phyloP scores from a whole-genome alignment of 2,329 filamentous ascomycete species.

The Stagonosporopsis cucurbitacearum region DNA sequence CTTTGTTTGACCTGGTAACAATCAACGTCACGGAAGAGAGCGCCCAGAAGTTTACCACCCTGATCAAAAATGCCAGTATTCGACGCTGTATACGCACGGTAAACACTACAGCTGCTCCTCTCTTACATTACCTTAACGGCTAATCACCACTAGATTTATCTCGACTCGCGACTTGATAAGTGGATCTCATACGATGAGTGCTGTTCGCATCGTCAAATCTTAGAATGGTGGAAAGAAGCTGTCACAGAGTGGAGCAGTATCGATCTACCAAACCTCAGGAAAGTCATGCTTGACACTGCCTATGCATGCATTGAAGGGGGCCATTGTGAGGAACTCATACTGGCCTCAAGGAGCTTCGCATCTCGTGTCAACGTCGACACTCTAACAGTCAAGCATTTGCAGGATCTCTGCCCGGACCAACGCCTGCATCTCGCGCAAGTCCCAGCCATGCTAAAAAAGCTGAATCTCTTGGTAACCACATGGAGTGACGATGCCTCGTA shows the following conservation, averaged over 20 bases:
- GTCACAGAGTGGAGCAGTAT: not conserved
- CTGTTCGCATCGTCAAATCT: not conserved
- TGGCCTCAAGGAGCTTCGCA: not conserved
- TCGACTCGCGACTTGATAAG: not conserved
- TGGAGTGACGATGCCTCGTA: slow-evolving; percentile 17
- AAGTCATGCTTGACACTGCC: not conserved
- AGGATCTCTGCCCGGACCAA: not conserved
- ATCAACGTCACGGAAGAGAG: not conserved
- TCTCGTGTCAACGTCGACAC: not conserved
- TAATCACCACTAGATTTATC: not conserved
- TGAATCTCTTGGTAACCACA: slow-evolving; percentile 7
- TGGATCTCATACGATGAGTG: not conserved
- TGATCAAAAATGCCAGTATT: not conserved
- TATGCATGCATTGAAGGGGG: not conserved
- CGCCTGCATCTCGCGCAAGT: not conserved
- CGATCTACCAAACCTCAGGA: slow-evolving; percentile 2
- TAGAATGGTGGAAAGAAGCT: slow-evolving; percentile 1
- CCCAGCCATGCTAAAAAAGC: not conserved
- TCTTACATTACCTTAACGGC: not conserved
- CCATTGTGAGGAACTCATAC: not conserved
- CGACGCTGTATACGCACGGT: slow-evolving; percentile 4
- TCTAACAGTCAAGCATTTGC: slow-evolving; percentile 11
- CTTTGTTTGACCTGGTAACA: slow-evolving; percentile 6
- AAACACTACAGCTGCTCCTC: not conserved
- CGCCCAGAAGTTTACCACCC: not conserved